Evolutionary conservation across 148 eudicot genomes (phyloP).

Genomic region (Cornus suecica): DNA sequence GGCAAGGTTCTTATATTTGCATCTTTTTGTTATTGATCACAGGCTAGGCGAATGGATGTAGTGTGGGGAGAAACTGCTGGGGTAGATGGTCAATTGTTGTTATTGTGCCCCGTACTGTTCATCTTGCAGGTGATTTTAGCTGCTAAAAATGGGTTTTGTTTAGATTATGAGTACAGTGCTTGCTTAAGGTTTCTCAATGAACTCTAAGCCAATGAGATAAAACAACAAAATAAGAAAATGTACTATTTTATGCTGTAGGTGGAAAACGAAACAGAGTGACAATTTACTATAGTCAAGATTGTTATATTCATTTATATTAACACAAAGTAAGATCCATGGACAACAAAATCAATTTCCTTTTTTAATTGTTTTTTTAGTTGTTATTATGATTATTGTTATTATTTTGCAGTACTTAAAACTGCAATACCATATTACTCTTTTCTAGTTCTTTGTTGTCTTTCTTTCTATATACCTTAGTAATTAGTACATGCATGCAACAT

Average conservation of each 20-base stretch:
- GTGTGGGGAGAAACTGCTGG: slow-evolving; percentile 77
- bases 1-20: neutral
- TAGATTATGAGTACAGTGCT: neutral
- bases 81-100: slow-evolving; percentile 51
- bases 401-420: no score
- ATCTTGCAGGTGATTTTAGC: slow-evolving; percentile 39
- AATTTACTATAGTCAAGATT: neutral
- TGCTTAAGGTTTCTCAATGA: neutral
- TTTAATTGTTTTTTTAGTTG: no score
- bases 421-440: no score
- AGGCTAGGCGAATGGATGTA: slow-evolving; percentile 68
- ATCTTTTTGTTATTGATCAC: slow-evolving; percentile 5
- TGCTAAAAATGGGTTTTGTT: slow-evolving; percentile 1
- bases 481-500: neutral
- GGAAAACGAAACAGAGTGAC: no score
- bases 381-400: no score
- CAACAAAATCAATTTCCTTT: no score
- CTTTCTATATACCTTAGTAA: neutral
- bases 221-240: no score
- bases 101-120: slow-evolving; percentile 50
- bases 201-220: neutral
- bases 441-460: neutral
- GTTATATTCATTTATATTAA: neutral
- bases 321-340: no score
- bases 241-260: no score